Conservation (phyloP, 257 asterid genomes). For the Scutellaria galericulata region DNA sequence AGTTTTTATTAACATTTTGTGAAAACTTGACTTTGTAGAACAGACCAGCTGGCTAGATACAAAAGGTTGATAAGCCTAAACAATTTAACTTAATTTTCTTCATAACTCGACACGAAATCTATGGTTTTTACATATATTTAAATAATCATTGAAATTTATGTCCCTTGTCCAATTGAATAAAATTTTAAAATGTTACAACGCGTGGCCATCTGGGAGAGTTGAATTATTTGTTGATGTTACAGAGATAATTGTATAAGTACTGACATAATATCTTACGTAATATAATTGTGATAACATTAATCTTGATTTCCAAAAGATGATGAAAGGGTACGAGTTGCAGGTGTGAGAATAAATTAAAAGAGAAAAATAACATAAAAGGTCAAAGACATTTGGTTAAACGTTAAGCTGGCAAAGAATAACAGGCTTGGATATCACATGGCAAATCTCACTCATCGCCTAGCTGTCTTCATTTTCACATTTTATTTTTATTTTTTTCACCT, state of each 20-base stretch:
- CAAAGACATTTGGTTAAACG: conserved; percentile 39
- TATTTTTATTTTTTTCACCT: background rate
- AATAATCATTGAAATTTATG: conserved; percentile 6
- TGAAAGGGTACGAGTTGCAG: conserved; percentile 10
- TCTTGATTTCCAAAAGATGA: conserved; percentile 1
- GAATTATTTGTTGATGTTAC: conserved; percentile 6
- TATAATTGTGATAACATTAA: background rate
- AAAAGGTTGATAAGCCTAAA: background rate
- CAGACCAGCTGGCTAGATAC: conserved; percentile 21
- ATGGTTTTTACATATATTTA: background rate
- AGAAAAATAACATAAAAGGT: conserved; percentile 26
- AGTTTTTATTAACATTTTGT: background rate
- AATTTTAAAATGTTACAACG: background rate
- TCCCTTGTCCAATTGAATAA: conserved; percentile 5
- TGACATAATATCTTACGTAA: conserved; percentile 38
- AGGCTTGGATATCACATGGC: conserved; percentile 44
- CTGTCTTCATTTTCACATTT: conserved; percentile 30
- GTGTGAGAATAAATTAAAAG: conserved; percentile 8
- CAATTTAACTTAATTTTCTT: conserved; percentile 5
- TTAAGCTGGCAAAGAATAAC: conserved; percentile 45
- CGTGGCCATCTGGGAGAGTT: conserved; percentile 29
- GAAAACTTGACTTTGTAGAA: conserved; percentile 27
- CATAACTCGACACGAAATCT: conserved; percentile 16
- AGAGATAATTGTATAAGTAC: background rate
- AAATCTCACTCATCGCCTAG: conserved; percentile 40